Conservation (phyloP, 1,284 basidiomycete genomes). For the Leccinum fuscescens region DNA sequence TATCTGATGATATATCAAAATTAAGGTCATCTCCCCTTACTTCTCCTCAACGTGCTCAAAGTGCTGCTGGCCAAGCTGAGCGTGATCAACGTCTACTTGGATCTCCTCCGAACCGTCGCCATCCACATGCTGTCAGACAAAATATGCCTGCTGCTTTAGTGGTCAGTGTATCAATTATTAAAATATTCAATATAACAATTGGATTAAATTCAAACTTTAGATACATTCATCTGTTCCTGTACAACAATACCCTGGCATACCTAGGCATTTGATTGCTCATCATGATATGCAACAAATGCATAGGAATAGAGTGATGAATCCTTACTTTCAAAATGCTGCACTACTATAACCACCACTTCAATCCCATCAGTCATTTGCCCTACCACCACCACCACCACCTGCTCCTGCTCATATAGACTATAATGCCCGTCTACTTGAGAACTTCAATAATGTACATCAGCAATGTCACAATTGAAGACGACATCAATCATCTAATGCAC, state of each 20-base stretch:
- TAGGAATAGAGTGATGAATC: not conserved
- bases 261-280: not conserved
- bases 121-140: not conserved
- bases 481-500: not conserved
- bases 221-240: constrained; percentile 1
- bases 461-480: not conserved
- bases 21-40: not conserved
- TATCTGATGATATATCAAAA: too few species aligned
- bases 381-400: not conserved
- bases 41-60: not conserved
- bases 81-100: not conserved
- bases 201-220: not conserved
- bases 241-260: constrained; percentile 6
- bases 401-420: not conserved
- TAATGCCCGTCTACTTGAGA: not conserved
- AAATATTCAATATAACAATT: not conserved
- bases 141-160: not conserved
- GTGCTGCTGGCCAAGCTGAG: not conserved
- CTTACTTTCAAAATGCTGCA: too few species aligned
- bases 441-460: not conserved
- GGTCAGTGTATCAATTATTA: not conserved
- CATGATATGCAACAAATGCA: not conserved
- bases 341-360: too few species aligned
- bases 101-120: not conserved
- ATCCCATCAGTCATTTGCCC: too few species aligned